Conservation (phyloP, 176 grass and related monocot genomes). For the Triticum monococcum region DNA sequence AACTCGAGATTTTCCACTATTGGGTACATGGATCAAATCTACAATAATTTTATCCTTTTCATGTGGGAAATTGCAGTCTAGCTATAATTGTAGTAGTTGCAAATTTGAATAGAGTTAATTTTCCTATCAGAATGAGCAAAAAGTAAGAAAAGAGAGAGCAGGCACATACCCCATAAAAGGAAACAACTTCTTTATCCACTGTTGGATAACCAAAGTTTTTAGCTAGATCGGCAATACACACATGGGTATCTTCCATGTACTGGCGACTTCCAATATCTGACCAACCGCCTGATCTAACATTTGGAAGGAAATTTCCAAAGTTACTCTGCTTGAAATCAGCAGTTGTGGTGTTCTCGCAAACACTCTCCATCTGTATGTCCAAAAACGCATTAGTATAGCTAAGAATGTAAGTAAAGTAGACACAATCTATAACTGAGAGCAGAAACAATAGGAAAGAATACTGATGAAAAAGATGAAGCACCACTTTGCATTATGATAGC, state of each 20-base stretch:
- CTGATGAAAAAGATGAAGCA: background rate
- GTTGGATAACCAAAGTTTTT: slow-evolving; percentile 55
- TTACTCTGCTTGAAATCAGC: slow-evolving; percentile 54
- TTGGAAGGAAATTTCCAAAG: slow-evolving; percentile 53
- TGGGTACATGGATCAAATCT: background rate
- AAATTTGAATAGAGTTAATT: background rate
- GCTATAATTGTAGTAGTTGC: background rate
- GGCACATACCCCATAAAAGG: slow-evolving; percentile 79
- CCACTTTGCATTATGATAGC: background rate
- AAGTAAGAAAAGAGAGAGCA: background rate
- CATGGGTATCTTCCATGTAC: slow-evolving; percentile 90
- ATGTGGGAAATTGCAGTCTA: background rate
- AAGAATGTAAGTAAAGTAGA: no score
- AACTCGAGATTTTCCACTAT: background rate
- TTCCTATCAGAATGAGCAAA: background rate
- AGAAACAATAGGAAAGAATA: background rate
- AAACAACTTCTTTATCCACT: slow-evolving; percentile 55
- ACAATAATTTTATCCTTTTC: background rate
- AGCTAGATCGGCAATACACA: slow-evolving; percentile 85
- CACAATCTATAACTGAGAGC: background rate
- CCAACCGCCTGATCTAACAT: slow-evolving; percentile 72
- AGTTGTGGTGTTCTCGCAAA: slow-evolving; percentile 66
- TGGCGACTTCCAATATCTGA: slow-evolving; percentile 72
- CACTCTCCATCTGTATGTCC: slow-evolving; percentile 65
- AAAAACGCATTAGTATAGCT: background rate